Conservation (phyloP, 352 stramenopile species). For the Phytophthora hybrid region DNA sequence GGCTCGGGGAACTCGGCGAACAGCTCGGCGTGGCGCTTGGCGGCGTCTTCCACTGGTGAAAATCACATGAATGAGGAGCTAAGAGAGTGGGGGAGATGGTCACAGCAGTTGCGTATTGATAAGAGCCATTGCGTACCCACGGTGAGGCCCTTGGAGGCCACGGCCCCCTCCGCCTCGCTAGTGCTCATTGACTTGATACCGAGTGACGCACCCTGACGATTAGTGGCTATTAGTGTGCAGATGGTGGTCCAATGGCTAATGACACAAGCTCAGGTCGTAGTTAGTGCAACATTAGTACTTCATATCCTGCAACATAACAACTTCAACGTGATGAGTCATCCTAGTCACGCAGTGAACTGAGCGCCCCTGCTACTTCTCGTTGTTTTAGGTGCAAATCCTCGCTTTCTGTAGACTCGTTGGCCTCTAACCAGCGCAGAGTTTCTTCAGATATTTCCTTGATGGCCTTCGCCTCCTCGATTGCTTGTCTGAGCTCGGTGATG, state of each 20-base stretch:
- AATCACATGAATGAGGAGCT: slow-evolving; percentile 1
- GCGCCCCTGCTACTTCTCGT: background rate
- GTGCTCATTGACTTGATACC: slow-evolving; percentile 24
- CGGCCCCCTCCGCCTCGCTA: slow-evolving; percentile 26
- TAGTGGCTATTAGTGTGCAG: slow-evolving; percentile 4
- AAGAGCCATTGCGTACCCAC: slow-evolving; percentile 17
- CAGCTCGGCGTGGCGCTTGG: slow-evolving; percentile 54
- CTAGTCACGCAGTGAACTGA: background rate
- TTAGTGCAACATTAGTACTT: background rate
- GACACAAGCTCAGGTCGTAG: background rate
- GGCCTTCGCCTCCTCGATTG: background rate
- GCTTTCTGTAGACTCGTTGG: background rate
- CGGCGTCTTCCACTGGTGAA: slow-evolving; percentile 52
- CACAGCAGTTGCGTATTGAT: background rate
- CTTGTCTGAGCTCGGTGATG: background rate
- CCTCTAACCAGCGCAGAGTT: background rate
- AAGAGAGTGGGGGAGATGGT: slow-evolving; percentile 12
- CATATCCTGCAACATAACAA: slow-evolving; percentile 8
- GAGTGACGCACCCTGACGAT: background rate
- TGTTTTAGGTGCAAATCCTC: background rate
- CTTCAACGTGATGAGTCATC: slow-evolving; percentile 6
- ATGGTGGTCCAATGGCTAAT: background rate
- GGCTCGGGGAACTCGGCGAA: slow-evolving; percentile 58
- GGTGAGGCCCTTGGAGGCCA: slow-evolving; percentile 29
- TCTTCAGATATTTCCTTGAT: background rate